These are phyloP conservation scores for Talaromyces verruculosus DNA, from an alignment of 2,329 filamentous ascomycete species.

Conservation along the genomic window DNA sequence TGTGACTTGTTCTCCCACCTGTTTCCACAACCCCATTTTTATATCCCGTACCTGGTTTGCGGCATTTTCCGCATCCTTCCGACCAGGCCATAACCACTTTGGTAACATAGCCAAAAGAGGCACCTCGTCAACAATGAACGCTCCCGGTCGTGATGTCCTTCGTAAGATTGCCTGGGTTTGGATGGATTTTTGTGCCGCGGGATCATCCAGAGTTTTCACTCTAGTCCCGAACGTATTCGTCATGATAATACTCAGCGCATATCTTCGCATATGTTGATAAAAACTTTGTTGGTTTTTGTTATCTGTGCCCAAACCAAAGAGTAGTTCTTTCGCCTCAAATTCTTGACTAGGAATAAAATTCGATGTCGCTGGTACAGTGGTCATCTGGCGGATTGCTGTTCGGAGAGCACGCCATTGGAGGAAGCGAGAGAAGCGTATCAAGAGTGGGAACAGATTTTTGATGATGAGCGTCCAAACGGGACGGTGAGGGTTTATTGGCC, in stretches of 20 bases:
- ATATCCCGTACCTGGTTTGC: background rate
- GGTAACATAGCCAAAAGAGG: background rate
- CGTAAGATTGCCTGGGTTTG: background rate
- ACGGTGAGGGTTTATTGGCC: background rate
- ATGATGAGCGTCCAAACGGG: background rate
- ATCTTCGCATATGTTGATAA: background rate
- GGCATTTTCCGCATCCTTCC: background rate
- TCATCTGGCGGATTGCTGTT: background rate
- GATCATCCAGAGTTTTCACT: background rate
- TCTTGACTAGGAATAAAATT: background rate
- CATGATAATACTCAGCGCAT: background rate
- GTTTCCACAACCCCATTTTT: background rate
- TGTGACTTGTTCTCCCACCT: background rate
- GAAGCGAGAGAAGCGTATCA: background rate
- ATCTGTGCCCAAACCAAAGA: background rate
- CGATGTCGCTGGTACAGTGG: background rate
- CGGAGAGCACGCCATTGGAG: background rate
- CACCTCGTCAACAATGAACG: background rate
- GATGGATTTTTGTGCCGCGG: background rate
- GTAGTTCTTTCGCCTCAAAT: background rate
- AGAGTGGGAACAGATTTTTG: background rate
- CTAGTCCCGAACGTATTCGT: background rate
- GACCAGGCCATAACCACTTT: background rate
- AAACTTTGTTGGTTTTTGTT: background rate
- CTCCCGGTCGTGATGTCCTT: background rate